A percentile compares a stretch with the other conserved stretches of the same genome.
Evolutionary conservation across 257 asterid genomes (phyloP).

Genomic region (Echites panduratus): DNA sequence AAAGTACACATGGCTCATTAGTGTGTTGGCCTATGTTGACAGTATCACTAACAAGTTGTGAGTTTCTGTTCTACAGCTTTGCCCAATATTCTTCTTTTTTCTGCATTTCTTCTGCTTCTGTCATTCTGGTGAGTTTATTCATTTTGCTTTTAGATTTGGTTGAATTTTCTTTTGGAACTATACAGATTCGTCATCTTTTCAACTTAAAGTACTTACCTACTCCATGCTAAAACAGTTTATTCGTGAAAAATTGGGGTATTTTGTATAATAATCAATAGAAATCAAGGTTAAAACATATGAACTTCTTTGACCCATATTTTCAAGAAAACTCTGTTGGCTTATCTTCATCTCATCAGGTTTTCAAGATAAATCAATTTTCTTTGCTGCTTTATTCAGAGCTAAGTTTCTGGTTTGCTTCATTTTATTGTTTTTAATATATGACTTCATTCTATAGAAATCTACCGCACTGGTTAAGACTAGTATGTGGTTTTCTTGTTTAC

Average conservation of each 20-base stretch:
- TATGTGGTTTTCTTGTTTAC: not conserved
- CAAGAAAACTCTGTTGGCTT: not conserved
- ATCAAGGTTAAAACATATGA: not conserved
- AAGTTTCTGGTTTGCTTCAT: not conserved
- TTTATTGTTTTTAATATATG: not conserved
- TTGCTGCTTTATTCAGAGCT: not conserved
- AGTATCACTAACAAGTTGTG: constrained; percentile 13
- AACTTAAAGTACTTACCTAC: not conserved
- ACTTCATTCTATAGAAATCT: not conserved
- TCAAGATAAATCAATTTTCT: not conserved
- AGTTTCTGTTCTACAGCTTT: constrained; percentile 55
- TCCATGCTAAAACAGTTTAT: not conserved
- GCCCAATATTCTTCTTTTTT: constrained; percentile 71
- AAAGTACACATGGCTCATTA: not conserved
- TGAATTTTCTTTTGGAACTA: not conserved
- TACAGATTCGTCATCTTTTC: not conserved
- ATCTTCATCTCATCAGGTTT: not conserved
- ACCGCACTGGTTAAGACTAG: not conserved
- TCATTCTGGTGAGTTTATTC: constrained; percentile 70
- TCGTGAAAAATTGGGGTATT: not conserved
- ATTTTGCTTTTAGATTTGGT: constrained; percentile 5
- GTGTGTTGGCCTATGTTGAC: constrained; percentile 12
- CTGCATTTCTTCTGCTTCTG: constrained; percentile 83
- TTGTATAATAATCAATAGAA: not conserved
- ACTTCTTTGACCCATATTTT: not conserved